A percentile compares a stretch with the other conserved stretches of the same genome.
phyloP scores from a whole-genome alignment of 1,284 basidiomycete species.

The Somion occarium region DNA sequence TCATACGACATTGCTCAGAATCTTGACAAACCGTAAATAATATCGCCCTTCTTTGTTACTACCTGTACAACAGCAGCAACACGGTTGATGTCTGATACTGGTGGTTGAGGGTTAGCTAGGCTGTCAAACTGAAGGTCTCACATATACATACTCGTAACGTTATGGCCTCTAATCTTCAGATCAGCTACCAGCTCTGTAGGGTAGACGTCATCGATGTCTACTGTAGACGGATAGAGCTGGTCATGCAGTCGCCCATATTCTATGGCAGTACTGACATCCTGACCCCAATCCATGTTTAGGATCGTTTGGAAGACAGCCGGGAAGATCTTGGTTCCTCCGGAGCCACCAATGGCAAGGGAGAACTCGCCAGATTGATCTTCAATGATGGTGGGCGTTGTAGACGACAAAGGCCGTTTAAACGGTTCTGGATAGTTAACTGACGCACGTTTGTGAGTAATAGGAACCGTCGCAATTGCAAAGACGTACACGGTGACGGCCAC shows the following conservation, averaged over 20 bases:
- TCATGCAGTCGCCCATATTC: constrained; percentile 90
- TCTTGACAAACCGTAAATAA: constrained; percentile 50
- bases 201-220: constrained; percentile 66
- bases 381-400: constrained; percentile 76
- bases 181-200: constrained; percentile 48
- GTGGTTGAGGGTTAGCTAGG: constrained; percentile 8
- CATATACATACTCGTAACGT: constrained; percentile 52
- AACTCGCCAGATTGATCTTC: constrained; percentile 71
- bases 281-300: constrained; percentile 76
- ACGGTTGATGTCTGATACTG: constrained; percentile 48
- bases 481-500: constrained; percentile 77
- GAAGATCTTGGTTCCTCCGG: constrained; percentile 87
- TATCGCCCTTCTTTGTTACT: constrained; percentile 50
- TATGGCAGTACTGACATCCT: constrained; percentile 76
- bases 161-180: constrained; percentile 65
- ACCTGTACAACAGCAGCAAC: constrained; percentile 71
- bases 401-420: constrained; percentile 85
- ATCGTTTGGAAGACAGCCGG: constrained; percentile 77
- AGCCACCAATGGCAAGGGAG: constrained; percentile 74
- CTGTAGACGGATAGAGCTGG: constrained; percentile 71
- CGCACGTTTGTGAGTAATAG: neutral
- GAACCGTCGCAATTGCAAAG: neutral
- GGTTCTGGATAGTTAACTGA: constrained; percentile 84
- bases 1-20: neutral
- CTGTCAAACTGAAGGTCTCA: no score